Evolutionary conservation across 192 early-diverging fungal species (phyloP), one percentile per base, ranked within the genome.

Genomic region (Gryganskiella cystojenkinii): DNA sequence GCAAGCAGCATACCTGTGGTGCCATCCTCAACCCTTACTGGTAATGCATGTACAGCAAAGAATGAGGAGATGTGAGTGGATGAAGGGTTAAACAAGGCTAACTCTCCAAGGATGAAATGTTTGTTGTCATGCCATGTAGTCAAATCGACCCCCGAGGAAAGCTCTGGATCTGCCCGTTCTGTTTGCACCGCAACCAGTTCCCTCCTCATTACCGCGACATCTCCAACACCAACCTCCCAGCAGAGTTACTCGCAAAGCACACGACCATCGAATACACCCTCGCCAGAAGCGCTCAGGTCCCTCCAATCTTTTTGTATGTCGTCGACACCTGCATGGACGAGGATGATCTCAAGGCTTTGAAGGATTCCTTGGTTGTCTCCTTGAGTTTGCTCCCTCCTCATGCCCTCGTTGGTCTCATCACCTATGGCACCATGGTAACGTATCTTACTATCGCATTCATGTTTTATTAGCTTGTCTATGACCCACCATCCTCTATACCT

Each of bases 111-210:
- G n/a, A n/a, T n/a, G n/a, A n/a, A n/a, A n/a, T n/a, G n/a, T n/a
- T n/a, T n/a, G n/a, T n/a, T n/a, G n/a, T n/a, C n/a, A n/a, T n/a
- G n/a, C n/a, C n/a, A n/a, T n/a, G n/a, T 50, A 96, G 95, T 80
- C 96, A 98, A 86, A 95, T 98, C 67, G 98, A 99, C 74, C 91
- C 96, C 22, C 95, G 95, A 34, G 93, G 90, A 30, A 96, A 95
- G 81, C 86, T 98, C 51, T 99, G 98, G 98, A 96, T 97, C 61
- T 99, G 98, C 66, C 95, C 98, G 7, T 97, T 99, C 82, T 99
- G 98, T 71, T 82, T 98, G 79, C 92, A 95, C 80, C 91, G 98
- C 56, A 99, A 99, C 83, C 93, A 93, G 73, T 94, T 99, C 73
- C 98, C 98, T 33, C 93, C 95, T 63, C 97, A 99, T 64, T 99